Evolutionary conservation across 805 yeast species (phyloP), one percentile per base, ranked within the genome.

Genomic region (Komagataella mondaviorum): DNA sequence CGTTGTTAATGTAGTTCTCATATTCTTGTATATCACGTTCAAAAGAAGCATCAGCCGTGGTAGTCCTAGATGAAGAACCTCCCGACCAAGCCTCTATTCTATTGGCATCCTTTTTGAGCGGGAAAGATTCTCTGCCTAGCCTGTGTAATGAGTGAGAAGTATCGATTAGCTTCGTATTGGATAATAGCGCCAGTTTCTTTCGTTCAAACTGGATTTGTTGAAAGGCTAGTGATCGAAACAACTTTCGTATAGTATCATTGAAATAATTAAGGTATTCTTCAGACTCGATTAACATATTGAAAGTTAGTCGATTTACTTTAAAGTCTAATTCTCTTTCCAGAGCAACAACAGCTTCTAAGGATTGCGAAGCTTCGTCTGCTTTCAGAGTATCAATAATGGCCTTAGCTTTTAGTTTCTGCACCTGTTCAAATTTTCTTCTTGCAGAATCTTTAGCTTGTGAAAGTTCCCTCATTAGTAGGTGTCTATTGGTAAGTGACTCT

Each of bases 401-500:
- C 58, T 77, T 81, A 51, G 79, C 79, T 58, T 87, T 85, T 52
- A 88, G 73, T 59, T 82, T 81, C 6, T 78, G 73, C 1, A 95
- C 95, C 4, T 78, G 73, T 49, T 79, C 77, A 59, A 87, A 95
- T 59, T 80, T 85, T 30, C 77, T 67, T 57, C 77, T 80, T 1
- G 96, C 80, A 52, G 73, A 78, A 6, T 81, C 78, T 63, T 90
- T 95, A 1, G 96, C 90, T 60, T 79, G 85, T 36, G 78, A 60
- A 50, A 88, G 71, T 57, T 93, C 99, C 51, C 97, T 76, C 96
- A 93, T 93, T 44, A 91, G 68, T 52, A 93, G 71, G 64, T 93
- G 96, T 53, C 99, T 75, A 66, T 91, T 90, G 0, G 99, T 93
- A 51, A 93, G 71, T 0, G 96, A 84, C 66, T 93, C 99, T 65